Base-by-base conservation (phyloP, 2,329 filamentous ascomycete species). In the Penicillium psychrosexuale region DNA sequence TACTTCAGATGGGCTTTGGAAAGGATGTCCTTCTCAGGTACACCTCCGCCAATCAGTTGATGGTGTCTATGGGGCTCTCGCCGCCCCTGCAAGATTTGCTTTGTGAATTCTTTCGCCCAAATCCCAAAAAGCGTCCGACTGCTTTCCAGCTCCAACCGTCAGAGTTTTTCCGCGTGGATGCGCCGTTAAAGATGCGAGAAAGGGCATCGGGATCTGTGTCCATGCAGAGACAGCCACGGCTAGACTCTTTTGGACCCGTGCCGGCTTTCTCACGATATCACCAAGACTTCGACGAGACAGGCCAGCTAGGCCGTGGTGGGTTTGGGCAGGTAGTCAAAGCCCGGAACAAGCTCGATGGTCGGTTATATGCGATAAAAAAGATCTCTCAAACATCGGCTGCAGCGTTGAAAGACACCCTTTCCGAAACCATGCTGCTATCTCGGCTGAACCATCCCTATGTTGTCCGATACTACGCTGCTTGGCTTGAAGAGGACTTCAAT, bases 271-370 rank as follows among this genome's bases (percentile, higher is more conserved):
- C 91, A 1, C 84, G 93, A 58, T 99, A 96, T 69, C 83, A 82
- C 11, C 89, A 89, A 66, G 94, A 97, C 65, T 99, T 96, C 73
- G 86, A 92, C 17, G 92, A 97, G 73, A 87, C 94, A 67, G 91
- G 90, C 13, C 84, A 89, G 5, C 80, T 99, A 12, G 94, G 94
- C 3, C 95, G 93, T 70, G 94, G 94, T 40, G 94, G 93, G 0
- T 99, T 96, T 74, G 94, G 94, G 5, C 91, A 97, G 74, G 94
- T 99, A 22, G 91, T 97, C 52, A 95, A 96, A 71, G 93, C 93
- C 3, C 84, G 93, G 31, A 96, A 96, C 72, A 96, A 94, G 75
- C 84, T 97, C 4, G 94, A 97, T 69, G 90, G 90, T 0, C 89
- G 92, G 55, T 87, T 95, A 40, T 99, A 97, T 73, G 94, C 94